Evolutionary conservation across 2,329 filamentous ascomycete genomes (phyloP).

Genomic region (Torrubiella hemipterigena): DNA sequence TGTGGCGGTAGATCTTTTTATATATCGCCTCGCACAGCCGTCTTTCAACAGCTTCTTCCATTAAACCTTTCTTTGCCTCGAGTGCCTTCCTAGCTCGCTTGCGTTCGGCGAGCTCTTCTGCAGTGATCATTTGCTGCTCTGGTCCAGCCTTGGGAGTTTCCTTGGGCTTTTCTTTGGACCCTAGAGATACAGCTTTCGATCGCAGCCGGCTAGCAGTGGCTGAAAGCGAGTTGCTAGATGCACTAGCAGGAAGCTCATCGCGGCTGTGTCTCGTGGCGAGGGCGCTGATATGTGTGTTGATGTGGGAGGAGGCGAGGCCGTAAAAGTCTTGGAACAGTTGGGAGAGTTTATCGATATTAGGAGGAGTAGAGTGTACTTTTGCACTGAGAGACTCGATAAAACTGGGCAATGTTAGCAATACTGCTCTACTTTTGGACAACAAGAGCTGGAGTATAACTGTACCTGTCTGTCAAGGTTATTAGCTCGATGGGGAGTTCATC

Average conservation of each 20-base stretch:
- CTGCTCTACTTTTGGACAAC: background rate
- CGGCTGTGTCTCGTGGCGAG: conserved; percentile 65
- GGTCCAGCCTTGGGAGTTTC: conserved; percentile 35
- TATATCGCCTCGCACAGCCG: conserved; percentile 79
- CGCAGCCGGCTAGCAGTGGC: conserved; percentile 45
- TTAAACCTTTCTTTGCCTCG: conserved; percentile 60
- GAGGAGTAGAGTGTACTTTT: conserved; percentile 74
- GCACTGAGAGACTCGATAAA: conserved; percentile 85
- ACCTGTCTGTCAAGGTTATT: conserved; percentile 81
- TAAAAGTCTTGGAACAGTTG: conserved; percentile 96
- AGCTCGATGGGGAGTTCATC: conserved; percentile 92
- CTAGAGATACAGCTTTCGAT: conserved; percentile 41
- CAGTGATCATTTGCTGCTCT: conserved; percentile 80
- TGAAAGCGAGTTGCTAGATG: conserved; percentile 40
- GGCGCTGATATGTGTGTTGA: conserved; percentile 75
- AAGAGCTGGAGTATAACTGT: too few relatives aligned
- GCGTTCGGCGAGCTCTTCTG: conserved; percentile 68
- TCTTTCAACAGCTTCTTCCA: conserved; percentile 88
- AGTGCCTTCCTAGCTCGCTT: conserved; percentile 68
- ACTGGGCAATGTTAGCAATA: conserved; percentile 31
- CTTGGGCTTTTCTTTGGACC: conserved; percentile 40
- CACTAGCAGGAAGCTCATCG: conserved; percentile 45
- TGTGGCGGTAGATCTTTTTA: conserved; percentile 78
- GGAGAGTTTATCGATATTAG: conserved; percentile 71
- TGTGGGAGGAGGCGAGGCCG: conserved; percentile 63